A percentile compares a stretch with the other conserved stretches of the same genome.
These are phyloP conservation scores for Cladophialophora exuberans DNA, from an alignment of 2,329 filamentous ascomycete genomes.

Conservation along the genomic window DNA sequence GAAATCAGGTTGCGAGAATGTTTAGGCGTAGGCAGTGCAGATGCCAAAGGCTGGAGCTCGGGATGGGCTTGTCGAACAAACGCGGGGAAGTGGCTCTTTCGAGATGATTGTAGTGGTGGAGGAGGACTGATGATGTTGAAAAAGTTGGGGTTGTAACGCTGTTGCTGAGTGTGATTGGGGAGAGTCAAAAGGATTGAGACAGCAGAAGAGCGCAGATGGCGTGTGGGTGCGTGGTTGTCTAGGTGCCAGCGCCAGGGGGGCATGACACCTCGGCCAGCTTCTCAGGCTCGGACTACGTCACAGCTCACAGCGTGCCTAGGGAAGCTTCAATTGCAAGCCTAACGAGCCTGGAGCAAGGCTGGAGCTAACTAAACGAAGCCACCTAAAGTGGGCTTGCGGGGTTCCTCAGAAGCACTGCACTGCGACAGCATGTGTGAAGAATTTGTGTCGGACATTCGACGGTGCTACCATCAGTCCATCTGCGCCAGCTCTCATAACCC, in stretches of 20 bases:
- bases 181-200: slow-evolving; percentile 1
- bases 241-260: too few relatives aligned
- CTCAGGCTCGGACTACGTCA: too few relatives aligned
- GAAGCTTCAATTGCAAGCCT: slow-evolving; percentile 2
- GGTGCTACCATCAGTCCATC: neutral
- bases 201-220: too few relatives aligned
- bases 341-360: neutral
- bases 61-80: slow-evolving; percentile 8
- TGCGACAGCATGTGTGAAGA: slow-evolving; percentile 3
- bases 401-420: neutral
- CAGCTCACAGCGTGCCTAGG: too few relatives aligned
- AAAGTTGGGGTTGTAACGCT: slow-evolving; percentile 7
- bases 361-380: neutral
- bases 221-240: too few relatives aligned
- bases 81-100: slow-evolving; percentile 16
- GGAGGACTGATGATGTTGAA: neutral
- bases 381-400: neutral
- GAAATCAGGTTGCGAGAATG: slow-evolving; percentile 7
- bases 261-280: too few relatives aligned
- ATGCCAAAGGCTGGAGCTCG: slow-evolving; percentile 4
- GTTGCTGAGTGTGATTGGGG: slow-evolving; percentile 12
- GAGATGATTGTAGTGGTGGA: neutral
- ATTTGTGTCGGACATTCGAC: neutral
- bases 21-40: slow-evolving; percentile 14
- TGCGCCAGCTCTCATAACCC: neutral